Base-by-base conservation (phyloP, 2,329 filamentous ascomycete species). In the Akanthomyces dipterigenus region DNA sequence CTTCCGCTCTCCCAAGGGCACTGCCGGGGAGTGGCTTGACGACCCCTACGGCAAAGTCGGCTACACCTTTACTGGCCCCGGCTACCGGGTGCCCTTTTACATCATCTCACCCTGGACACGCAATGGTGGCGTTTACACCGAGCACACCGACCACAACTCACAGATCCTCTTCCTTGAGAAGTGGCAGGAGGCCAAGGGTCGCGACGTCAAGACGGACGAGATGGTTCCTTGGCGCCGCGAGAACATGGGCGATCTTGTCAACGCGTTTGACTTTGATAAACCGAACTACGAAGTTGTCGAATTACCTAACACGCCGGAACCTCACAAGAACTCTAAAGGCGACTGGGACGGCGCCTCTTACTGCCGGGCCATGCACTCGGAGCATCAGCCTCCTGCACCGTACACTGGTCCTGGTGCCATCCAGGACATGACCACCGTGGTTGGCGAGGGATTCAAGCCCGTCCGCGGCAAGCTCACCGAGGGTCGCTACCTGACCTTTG, bases 21-120 rank as follows among this genome's bases (percentile, higher is more conserved):
- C 80, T 0, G 64, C 77, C 0, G 81, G 80, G 3, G 81, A 84
- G 65, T 84, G 81, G 81, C 71, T 74, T 7, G 72, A 82, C 68
- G 72, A 76, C 38, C 74, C 77, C 0, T 72, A 78, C 42, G 64
- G 67, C 22, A 61, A 72, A 3, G 76, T 77, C 34, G 78, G 78
- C 40, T 65, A 70, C 57, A 73, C 70, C 1, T 73, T 68, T 55
- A 65, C 69, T 12, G 70, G 70, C 5, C 70, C 66, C 14, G 73
- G 73, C 31, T 78, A 81, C 66, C 79, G 82, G 8, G 72, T 83
- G 2, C 81, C 81, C 0, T 80, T 83, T 63, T 80, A 80, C 64
- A 82, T 84, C 68, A 74, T 84, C 60, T 83, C 81, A 0, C 81
- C 81, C 0, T 84, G 79, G 76, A 84, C 81, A 0, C 78, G 81